A percentile compares a stretch with the other conserved stretches of the same genome.
Evolutionary conservation across 1,284 basidiomycete species (phyloP).

Genomic region (Ceratobasidium sp.): DNA sequence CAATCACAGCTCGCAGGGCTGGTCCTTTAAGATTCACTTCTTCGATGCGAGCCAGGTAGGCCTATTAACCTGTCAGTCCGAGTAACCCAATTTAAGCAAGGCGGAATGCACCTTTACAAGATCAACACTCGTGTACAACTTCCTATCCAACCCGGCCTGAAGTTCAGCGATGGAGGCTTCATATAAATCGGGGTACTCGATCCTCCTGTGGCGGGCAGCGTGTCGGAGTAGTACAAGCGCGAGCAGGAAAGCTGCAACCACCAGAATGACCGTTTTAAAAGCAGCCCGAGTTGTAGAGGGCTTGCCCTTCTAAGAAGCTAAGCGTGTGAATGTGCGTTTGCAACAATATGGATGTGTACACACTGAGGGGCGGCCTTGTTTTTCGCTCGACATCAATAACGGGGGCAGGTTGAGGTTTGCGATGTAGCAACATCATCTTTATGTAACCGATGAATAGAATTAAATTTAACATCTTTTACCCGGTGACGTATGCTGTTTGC

Average conservation of each 20-base stretch:
- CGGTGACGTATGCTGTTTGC: too few relatives aligned
- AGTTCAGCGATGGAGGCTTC: constrained; percentile 67
- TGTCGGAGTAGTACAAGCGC: background rate
- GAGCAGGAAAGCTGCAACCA: background rate
- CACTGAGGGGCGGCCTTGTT: too few relatives aligned
- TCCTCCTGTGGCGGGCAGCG: background rate
- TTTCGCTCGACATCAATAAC: too few relatives aligned
- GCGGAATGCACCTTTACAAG: constrained; percentile 61
- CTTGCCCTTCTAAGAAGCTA: too few relatives aligned
- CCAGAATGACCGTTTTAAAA: background rate
- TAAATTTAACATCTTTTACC: too few relatives aligned
- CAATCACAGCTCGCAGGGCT: constrained; percentile 65
- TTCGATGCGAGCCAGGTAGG: constrained; percentile 72
- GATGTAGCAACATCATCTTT: too few relatives aligned
- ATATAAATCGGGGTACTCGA: constrained; percentile 61
- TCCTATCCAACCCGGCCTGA: constrained; percentile 59
- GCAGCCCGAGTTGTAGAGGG: too few relatives aligned
- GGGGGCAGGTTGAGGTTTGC: too few relatives aligned
- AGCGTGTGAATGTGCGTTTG: too few relatives aligned
- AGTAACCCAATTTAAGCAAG: background rate
- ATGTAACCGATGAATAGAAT: too few relatives aligned
- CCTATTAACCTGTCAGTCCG: constrained; percentile 50
- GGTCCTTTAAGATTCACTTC: constrained; percentile 74
- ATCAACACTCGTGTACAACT: constrained; percentile 67
- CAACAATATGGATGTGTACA: too few relatives aligned